Evolutionary conservation across 148 eudicot genomes (phyloP).

Genomic region (Rheum nobile): DNA sequence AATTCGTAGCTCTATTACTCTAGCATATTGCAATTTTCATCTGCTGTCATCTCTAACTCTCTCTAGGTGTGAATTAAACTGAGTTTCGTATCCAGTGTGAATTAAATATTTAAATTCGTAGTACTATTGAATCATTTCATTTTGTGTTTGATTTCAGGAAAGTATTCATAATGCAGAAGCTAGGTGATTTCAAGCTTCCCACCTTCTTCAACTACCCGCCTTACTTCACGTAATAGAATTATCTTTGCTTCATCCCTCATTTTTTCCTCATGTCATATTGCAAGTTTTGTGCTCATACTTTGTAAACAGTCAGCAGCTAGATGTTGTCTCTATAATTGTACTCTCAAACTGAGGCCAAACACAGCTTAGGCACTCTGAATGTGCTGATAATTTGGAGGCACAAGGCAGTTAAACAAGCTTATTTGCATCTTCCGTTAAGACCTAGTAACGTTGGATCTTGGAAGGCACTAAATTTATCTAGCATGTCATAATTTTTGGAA

Average conservation of each 20-base stretch:
- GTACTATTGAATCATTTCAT: background rate
- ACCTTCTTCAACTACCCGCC: constrained; percentile 96
- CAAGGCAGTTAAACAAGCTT: background rate
- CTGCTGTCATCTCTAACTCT: too few species aligned
- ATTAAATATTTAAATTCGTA: background rate
- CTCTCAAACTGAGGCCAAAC: background rate
- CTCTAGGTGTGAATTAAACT: too few species aligned
- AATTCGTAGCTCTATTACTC: too few species aligned
- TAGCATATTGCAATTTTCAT: too few species aligned
- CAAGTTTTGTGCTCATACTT: background rate
- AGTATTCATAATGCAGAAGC: constrained; percentile 50
- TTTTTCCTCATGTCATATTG: background rate
- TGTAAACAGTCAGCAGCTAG: background rate
- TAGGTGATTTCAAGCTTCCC: constrained; percentile 91
- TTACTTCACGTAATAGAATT: constrained; percentile 63
- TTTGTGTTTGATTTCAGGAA: background rate
- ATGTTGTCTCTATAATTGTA: background rate
- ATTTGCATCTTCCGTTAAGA: background rate
- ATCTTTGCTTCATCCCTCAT: constrained; percentile 1
- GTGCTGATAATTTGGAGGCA: background rate
- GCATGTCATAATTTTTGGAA: background rate
- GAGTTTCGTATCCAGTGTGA: too few species aligned
- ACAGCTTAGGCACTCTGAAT: background rate
- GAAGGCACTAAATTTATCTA: background rate
- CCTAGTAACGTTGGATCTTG: background rate